These are phyloP conservation scores for Abelmoschus esculentus DNA, from an alignment of 345 rosid species.

Conservation along the genomic window DNA sequence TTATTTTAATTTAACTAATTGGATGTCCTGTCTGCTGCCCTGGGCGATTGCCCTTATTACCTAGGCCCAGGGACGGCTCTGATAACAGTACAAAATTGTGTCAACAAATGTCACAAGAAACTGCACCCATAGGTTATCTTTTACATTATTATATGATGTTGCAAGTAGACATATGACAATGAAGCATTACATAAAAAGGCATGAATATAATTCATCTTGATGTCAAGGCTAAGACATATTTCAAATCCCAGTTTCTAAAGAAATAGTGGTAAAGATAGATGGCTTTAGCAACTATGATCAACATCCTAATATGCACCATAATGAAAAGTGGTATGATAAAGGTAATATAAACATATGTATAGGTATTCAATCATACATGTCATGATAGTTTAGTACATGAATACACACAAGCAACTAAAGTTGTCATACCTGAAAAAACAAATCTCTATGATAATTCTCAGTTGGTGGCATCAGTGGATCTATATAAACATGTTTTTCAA, in stretches of 20 bases:
- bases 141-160: background rate
- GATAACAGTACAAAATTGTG: background rate
- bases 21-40: no score
- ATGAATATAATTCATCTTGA: background rate
- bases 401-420: background rate
- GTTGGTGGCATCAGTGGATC: conserved; percentile 89
- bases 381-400: background rate
- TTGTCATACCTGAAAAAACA: conserved; percentile 71
- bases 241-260: background rate
- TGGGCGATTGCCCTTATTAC: no score
- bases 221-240: background rate
- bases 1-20: no score
- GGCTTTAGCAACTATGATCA: background rate
- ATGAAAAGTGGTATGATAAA: background rate
- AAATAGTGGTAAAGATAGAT: background rate
- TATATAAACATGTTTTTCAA: conserved; percentile 62
- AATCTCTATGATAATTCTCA: conserved; percentile 68
- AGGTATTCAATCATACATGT: background rate
- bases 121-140: background rate
- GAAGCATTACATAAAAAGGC: background rate
- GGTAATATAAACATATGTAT: background rate
- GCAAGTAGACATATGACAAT: background rate
- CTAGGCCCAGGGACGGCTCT: no score
- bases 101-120: background rate
- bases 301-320: background rate